A percentile compares a stretch with the other conserved stretches of the same genome.
Evolutionary conservation across 129 eudicot genomes (phyloP).

Genomic region (Pulicaria dysenterica): DNA sequence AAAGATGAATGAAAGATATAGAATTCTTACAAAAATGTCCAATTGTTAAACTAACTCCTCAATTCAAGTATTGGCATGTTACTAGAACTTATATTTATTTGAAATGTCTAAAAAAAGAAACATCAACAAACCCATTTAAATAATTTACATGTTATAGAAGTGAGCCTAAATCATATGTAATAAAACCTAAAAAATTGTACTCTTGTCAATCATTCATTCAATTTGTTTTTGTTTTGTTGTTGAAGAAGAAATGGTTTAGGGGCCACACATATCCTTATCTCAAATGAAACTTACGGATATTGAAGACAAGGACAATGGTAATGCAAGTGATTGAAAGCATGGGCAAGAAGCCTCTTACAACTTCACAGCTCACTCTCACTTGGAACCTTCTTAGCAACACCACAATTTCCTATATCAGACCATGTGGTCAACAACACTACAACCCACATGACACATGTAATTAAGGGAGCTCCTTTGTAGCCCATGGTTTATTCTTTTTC

Average conservation of each 20-base stretch:
- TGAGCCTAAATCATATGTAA: too few relatives aligned
- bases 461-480: not conserved
- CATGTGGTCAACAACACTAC: conserved; percentile 2
- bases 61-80: too few relatives aligned
- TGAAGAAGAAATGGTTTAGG: not conserved
- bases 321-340: conserved; percentile 22
- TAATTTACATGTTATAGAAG: too few relatives aligned
- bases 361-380: conserved; percentile 1
- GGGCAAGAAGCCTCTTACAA: not conserved
- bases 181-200: too few relatives aligned
- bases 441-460: not conserved
- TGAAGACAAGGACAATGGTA: not conserved
- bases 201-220: not conserved
- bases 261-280: conserved; percentile 23
- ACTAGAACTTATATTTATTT: too few relatives aligned
- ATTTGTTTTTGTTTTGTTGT: not conserved
- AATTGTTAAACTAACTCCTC: too few relatives aligned
- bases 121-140: too few relatives aligned
- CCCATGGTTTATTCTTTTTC: too few relatives aligned
- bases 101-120: too few relatives aligned
- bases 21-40: too few relatives aligned
- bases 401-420: conserved; percentile 7
- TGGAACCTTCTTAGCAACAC: not conserved
- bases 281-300: not conserved
- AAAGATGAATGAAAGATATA: too few relatives aligned